A percentile compares a stretch with the other conserved stretches of the same genome.
Conservation (phyloP, 2,329 filamentous ascomycete species). For the Arthroderma uncinatum region DNA sequence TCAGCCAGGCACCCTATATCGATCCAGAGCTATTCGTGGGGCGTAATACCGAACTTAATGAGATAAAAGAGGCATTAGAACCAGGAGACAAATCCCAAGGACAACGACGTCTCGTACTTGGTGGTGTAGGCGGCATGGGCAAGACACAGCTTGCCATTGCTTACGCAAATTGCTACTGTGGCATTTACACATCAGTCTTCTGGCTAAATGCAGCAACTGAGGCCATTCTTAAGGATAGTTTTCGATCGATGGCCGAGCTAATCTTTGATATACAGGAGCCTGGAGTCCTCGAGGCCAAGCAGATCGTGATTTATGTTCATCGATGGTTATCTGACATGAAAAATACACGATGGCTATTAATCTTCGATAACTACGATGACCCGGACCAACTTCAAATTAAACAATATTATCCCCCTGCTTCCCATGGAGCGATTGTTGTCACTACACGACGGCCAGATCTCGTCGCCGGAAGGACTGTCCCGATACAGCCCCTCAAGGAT, state of each 20-base stretch:
- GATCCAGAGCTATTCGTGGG: not conserved
- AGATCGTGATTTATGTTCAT: constrained; percentile 4
- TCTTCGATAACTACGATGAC: constrained; percentile 24
- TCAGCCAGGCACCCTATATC: not conserved
- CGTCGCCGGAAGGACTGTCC: not conserved
- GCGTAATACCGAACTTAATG: not conserved
- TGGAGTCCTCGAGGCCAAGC: not conserved
- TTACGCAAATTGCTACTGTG: constrained; percentile 17
- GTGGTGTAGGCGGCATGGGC: constrained; percentile 18
- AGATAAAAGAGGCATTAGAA: not conserved
- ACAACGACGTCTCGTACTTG: not conserved
- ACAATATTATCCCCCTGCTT: constrained; percentile 22
- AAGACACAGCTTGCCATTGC: constrained; percentile 20
- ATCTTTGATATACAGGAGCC: not conserved
- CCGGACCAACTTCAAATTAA: constrained; percentile 8
- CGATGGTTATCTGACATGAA: constrained; percentile 11
- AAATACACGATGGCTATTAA: constrained; percentile 21
- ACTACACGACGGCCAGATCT: constrained; percentile 17
- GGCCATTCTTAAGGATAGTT: constrained; percentile 8
- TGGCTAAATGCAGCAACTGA: constrained; percentile 20
- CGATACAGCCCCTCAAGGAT: not conserved
- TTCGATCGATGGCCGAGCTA: not conserved
- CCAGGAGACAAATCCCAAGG: not conserved
- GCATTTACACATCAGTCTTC: constrained; percentile 19
- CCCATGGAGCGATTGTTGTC: constrained; percentile 36